Conservation (phyloP, 345 rosid species). For the Theobroma cacao region DNA sequence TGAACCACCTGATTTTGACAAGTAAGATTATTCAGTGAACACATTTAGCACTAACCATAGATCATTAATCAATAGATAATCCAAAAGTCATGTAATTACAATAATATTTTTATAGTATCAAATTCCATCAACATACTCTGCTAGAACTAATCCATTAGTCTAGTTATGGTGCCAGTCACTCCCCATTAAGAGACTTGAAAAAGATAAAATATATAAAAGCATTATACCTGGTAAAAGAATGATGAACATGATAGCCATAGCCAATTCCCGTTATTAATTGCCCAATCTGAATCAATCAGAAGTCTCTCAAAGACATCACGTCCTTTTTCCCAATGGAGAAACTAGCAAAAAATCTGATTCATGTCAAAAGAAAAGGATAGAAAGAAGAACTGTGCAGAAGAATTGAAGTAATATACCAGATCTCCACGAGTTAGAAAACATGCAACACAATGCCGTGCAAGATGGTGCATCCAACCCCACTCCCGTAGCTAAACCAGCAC, state of each 20-base stretch:
- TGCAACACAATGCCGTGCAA: conserved; percentile 88
- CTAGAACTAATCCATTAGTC: neutral
- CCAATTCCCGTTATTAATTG: conserved; percentile 93
- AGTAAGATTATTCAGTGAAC: neutral
- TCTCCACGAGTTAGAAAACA: conserved; percentile 97
- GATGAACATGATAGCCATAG: conserved; percentile 96
- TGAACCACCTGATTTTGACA: neutral
- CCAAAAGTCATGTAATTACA: neutral
- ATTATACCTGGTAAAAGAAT: conserved; percentile 84
- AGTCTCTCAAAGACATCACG: conserved; percentile 93
- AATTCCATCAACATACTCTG: neutral
- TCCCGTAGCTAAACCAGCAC: conserved; percentile 56
- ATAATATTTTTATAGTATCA: neutral
- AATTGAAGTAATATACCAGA: conserved; percentile 49
- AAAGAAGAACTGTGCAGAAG: neutral
- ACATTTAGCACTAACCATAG: neutral
- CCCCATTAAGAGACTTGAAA: conserved; percentile 1
- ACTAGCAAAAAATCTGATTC: conserved; percentile 50
- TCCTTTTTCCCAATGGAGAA: conserved; percentile 97
- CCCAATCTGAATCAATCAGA: conserved; percentile 95
- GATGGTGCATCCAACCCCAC: conserved; percentile 99
- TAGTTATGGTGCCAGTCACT: neutral
- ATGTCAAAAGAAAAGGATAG: conserved; percentile 18
- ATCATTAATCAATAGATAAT: neutral
- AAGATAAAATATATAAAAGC: neutral